Percentiles rank a stretch among this genome's conserved stretches.
These are phyloP conservation scores for Yarrowia hollandica DNA, from an alignment of 805 yeast genomes.

Conservation along the genomic window DNA sequence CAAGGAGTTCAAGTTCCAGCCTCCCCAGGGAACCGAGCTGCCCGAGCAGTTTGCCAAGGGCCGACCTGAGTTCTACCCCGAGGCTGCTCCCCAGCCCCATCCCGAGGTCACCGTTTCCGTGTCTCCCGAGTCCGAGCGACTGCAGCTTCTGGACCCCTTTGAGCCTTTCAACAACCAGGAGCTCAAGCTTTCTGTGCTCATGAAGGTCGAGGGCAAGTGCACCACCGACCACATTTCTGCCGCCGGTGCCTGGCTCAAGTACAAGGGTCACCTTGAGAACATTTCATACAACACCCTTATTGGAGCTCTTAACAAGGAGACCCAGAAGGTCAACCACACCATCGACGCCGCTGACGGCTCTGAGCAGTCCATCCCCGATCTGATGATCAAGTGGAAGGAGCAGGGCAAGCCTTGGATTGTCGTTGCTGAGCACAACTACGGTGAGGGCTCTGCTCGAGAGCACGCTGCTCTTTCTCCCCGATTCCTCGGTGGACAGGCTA, in stretches of 20 bases:
- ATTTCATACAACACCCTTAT: constrained; percentile 92
- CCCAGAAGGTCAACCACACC: constrained; percentile 91
- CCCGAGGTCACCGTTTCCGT: constrained; percentile 63
- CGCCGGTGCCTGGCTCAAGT: constrained; percentile 98
- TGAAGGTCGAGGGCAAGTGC: constrained; percentile 97
- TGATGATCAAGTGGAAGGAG: constrained; percentile 93
- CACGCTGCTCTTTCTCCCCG: constrained; percentile 97
- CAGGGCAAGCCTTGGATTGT: constrained; percentile 88
- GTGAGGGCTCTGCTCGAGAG: constrained; percentile 99
- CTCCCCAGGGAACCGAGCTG: constrained; percentile 84
- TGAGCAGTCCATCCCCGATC: constrained; percentile 82
- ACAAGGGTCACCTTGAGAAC: constrained; percentile 96
- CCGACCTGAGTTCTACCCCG: constrained; percentile 74
- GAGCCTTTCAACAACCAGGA: constrained; percentile 84
- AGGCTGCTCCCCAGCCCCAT: constrained; percentile 61
- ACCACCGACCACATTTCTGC: constrained; percentile 98
- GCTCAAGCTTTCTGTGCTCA: constrained; percentile 66
- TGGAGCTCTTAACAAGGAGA: constrained; percentile 96
- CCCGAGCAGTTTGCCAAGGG: constrained; percentile 83
- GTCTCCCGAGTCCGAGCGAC: constrained; percentile 87
- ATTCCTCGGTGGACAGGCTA: constrained; percentile 86
- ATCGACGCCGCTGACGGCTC: constrained; percentile 76
- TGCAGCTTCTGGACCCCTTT: constrained; percentile 89
- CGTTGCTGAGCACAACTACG: constrained; percentile 96
- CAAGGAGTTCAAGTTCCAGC: constrained; percentile 68